Evolutionary conservation across 2,329 filamentous ascomycete genomes (phyloP).

Genomic region (Hortaea sp.): DNA sequence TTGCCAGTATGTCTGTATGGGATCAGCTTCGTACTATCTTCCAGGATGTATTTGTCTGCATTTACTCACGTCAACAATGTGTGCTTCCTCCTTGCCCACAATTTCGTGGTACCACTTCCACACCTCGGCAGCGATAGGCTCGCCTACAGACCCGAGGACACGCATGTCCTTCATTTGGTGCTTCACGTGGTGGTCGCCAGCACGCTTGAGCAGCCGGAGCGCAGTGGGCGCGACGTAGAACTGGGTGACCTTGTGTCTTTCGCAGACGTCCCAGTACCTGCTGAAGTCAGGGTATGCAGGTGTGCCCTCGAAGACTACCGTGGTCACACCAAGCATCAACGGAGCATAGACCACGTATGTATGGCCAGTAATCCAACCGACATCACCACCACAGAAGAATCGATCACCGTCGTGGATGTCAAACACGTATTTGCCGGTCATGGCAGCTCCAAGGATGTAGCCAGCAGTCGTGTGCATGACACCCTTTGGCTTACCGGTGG

Average conservation of each 20-base stretch:
- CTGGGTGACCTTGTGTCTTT: constrained; percentile 88
- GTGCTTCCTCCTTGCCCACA: constrained; percentile 85
- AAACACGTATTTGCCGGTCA: constrained; percentile 96
- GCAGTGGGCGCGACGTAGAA: constrained; percentile 98
- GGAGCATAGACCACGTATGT: constrained; percentile 98
- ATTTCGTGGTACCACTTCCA: constrained; percentile 99
- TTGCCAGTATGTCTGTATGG: constrained; percentile 89
- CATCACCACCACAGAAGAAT: constrained; percentile 96
- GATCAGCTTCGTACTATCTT: constrained; percentile 10
- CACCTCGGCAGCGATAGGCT: constrained; percentile 93
- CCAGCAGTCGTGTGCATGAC: constrained; percentile 96
- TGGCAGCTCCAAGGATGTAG: constrained; percentile 85
- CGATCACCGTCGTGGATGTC: constrained; percentile 89
- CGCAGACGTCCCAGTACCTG: constrained; percentile 97
- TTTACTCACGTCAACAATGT: constrained; percentile 78
- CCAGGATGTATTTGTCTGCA: background rate
- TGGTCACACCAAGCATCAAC: constrained; percentile 81
- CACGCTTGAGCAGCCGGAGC: constrained; percentile 84
- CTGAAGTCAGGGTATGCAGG: constrained; percentile 97
- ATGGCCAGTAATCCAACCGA: constrained; percentile 98
- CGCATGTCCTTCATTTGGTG: constrained; percentile 80
- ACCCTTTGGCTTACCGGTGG: constrained; percentile 97
- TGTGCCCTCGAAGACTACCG: constrained; percentile 95
- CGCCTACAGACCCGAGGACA: constrained; percentile 87
- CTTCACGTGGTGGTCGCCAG: constrained; percentile 85